phyloP scores from a whole-genome alignment of 1,284 basidiomycete species.

The Tetrapyrgos nigripes region DNA sequence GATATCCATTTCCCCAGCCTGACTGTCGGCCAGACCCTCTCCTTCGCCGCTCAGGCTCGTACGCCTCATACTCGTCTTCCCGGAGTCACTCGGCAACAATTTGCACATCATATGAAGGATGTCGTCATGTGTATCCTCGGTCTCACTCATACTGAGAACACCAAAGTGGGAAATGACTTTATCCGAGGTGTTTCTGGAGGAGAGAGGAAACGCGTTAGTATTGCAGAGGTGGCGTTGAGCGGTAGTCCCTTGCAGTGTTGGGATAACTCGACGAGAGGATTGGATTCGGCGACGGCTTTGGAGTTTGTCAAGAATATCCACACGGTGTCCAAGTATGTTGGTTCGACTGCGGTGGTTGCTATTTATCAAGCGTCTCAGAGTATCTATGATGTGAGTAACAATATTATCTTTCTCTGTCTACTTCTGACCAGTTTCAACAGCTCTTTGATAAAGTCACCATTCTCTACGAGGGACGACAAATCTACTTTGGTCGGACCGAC shows the following conservation, averaged over 20 bases:
- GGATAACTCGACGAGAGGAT: slow-evolving; percentile 62
- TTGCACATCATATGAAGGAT: slow-evolving; percentile 54
- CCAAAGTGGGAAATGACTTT: slow-evolving; percentile 57
- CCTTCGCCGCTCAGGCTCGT: slow-evolving; percentile 56
- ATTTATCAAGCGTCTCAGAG: slow-evolving; percentile 55
- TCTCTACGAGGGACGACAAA: slow-evolving; percentile 55
- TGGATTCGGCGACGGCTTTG: slow-evolving; percentile 60
- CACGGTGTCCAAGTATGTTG: slow-evolving; percentile 16
- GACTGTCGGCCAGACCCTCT: slow-evolving; percentile 59
- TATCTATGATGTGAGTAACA: slow-evolving; percentile 40
- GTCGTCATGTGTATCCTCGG: slow-evolving; percentile 63
- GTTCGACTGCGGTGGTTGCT: slow-evolving; percentile 24
- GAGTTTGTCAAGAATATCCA: slow-evolving; percentile 30
- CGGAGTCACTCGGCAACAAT: slow-evolving; percentile 46
- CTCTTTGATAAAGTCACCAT: slow-evolving; percentile 43
- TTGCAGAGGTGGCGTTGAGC: slow-evolving; percentile 47
- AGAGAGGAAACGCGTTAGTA: slow-evolving; percentile 64
- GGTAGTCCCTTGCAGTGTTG: slow-evolving; percentile 32
- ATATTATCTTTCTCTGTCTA: neutral
- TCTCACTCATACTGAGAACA: slow-evolving; percentile 63
- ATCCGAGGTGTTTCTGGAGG: slow-evolving; percentile 65
- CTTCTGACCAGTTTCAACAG: neutral
- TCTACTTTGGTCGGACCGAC: slow-evolving; percentile 52
- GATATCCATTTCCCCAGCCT: slow-evolving; percentile 65
- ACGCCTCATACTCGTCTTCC: slow-evolving; percentile 55